These are phyloP conservation scores for Amanita pseudoporphyria DNA, from an alignment of 768 basidiomycete genomes.

Conservation along the genomic window DNA sequence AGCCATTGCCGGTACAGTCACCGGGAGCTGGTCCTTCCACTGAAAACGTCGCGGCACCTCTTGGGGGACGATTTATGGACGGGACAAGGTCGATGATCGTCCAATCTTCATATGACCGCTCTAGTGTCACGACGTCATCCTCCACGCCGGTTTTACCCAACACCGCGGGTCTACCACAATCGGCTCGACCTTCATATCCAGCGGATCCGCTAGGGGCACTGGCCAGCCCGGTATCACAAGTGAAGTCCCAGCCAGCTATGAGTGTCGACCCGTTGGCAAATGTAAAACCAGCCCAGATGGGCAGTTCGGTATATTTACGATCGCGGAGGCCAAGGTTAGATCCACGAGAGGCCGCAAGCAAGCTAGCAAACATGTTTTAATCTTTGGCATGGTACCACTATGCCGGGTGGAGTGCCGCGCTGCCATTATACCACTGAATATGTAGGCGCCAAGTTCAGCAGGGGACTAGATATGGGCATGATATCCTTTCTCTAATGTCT, in stretches of 20 bases:
- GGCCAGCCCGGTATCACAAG: slow-evolving; percentile 7
- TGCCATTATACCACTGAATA: not conserved
- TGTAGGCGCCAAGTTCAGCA: not conserved
- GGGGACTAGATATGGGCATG: not conserved
- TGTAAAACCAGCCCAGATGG: slow-evolving; percentile 53
- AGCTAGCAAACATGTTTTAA: slow-evolving; percentile 84
- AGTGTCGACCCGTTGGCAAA: slow-evolving; percentile 58
- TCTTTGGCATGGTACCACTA: not conserved
- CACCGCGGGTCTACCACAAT: not conserved
- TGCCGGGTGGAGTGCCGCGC: slow-evolving; percentile 1
- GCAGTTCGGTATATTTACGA: slow-evolving; percentile 62
- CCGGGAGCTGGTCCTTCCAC: slow-evolving; percentile 27
- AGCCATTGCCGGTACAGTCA: slow-evolving; percentile 23
- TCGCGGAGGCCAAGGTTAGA: slow-evolving; percentile 70
- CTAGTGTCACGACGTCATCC: slow-evolving; percentile 25
- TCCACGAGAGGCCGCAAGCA: slow-evolving; percentile 79
- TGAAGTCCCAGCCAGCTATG: slow-evolving; percentile 19
- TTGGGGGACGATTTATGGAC: slow-evolving; percentile 59
- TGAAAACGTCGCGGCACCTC: slow-evolving; percentile 21
- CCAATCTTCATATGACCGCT: slow-evolving; percentile 30
- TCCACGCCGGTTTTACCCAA: slow-evolving; percentile 20
- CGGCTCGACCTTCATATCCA: not conserved
- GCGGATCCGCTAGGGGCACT: slow-evolving; percentile 22
- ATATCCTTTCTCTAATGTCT: not conserved
- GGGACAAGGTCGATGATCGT: slow-evolving; percentile 80